These are phyloP conservation scores for Ceratocystiopsis minuta DNA, from an alignment of 2,329 filamentous ascomycete species.

Conservation along the genomic window DNA sequence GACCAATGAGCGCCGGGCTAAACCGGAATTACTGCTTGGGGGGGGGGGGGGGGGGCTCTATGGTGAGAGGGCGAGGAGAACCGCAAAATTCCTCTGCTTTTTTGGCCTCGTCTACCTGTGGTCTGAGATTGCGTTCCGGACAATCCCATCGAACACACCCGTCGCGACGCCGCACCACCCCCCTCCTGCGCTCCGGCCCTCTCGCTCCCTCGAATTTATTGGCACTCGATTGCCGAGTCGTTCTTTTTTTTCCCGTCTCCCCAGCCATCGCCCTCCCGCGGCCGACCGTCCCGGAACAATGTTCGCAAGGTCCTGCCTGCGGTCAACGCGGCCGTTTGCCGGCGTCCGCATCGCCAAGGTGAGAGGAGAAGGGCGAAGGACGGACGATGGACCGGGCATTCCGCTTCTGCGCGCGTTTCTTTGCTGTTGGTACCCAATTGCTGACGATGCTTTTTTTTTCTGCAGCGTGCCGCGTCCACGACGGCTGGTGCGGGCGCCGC, in stretches of 20 bases:
- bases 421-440: slow-evolving; percentile 11
- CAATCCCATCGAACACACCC: too few species aligned
- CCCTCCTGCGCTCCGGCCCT: slow-evolving; percentile 9
- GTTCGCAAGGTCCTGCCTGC: slow-evolving; percentile 85
- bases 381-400: too few species aligned
- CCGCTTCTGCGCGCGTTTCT: neutral
- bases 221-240: neutral
- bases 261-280: slow-evolving; percentile 19
- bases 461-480: slow-evolving; percentile 50
- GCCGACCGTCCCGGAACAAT: slow-evolving; percentile 37
- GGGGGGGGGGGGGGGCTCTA: too few species aligned
- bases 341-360: slow-evolving; percentile 59
- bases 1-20: slow-evolving; percentile 12
- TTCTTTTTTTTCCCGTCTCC: neutral
- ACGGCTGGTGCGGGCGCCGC: slow-evolving; percentile 42
- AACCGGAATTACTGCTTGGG: slow-evolving; percentile 8
- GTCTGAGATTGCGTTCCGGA: too few species aligned
- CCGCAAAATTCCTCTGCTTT: neutral
- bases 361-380: too few species aligned
- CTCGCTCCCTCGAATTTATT: neutral
- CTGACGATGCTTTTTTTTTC: slow-evolving; percentile 1
- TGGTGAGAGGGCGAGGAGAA: too few species aligned
- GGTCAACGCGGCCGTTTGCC: slow-evolving; percentile 72
- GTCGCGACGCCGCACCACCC: too few species aligned
- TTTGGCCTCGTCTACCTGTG: neutral